Conservation (phyloP, 2,329 filamentous ascomycete genomes). For the Apiospora malaysiana region DNA sequence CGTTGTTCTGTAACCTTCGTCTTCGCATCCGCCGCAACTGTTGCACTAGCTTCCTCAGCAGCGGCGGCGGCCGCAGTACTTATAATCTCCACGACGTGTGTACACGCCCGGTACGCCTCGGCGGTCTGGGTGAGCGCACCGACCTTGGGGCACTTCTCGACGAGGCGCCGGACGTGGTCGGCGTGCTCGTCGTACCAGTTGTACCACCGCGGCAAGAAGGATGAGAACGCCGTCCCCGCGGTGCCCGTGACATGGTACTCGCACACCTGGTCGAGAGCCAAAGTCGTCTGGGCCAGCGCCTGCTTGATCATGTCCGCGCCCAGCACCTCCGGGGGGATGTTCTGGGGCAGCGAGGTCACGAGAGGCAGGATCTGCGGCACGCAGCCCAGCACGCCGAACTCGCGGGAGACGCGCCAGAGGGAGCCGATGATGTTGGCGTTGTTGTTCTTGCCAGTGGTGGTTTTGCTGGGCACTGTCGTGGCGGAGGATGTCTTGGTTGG, state of each 20-base stretch:
- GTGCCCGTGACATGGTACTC: conserved; percentile 33
- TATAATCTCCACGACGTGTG: conserved; percentile 21
- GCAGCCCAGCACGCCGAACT: conserved; percentile 30
- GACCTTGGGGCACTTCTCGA: conserved; percentile 30
- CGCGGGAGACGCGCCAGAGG: conserved; percentile 29
- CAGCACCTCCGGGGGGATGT: conserved; percentile 31
- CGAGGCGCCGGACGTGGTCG: conserved; percentile 26
- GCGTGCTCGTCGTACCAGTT: conserved; percentile 32
- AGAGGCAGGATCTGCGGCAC: conserved; percentile 32
- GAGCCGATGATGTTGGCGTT: not conserved
- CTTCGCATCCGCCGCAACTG: not conserved
- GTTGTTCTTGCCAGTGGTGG: not conserved
- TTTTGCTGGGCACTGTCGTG: not conserved
- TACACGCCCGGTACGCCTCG: conserved; percentile 30
- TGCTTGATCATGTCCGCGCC: conserved; percentile 30
- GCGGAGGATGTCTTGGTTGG: not conserved
- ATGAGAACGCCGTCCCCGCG: conserved; percentile 30
- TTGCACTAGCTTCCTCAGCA: not conserved
- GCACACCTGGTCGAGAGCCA: conserved; percentile 33
- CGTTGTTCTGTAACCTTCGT: not conserved
- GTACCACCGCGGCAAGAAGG: conserved; percentile 35
- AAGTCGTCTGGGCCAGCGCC: conserved; percentile 35
- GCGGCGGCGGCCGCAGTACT: not conserved
- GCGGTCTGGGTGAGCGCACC: conserved; percentile 28
- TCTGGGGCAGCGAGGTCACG: conserved; percentile 30